These are phyloP conservation scores for Hypoxylon sp. DNA, from an alignment of 2,329 filamentous ascomycete genomes.

Conservation along the genomic window DNA sequence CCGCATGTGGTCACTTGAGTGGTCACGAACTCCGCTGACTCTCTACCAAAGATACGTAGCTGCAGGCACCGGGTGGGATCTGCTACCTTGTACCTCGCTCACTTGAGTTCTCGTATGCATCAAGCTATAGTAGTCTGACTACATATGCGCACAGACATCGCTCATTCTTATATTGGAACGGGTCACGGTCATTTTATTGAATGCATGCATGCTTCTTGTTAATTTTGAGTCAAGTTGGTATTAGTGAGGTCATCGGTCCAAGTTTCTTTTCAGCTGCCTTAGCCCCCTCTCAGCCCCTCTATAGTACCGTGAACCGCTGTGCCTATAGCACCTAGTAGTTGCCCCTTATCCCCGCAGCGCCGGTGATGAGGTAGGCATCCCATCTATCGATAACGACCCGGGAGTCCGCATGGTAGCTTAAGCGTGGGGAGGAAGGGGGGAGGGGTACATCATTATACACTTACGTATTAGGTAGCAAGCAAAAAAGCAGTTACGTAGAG, in stretches of 20 bases:
- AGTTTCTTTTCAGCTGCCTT: neutral
- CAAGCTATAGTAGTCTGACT: neutral
- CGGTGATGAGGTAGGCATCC: no score
- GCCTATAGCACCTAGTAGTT: no score
- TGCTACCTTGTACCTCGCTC: neutral
- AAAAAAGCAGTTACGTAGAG: no score
- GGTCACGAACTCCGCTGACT: conserved; percentile 5
- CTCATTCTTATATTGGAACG: no score
- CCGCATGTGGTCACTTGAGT: conserved; percentile 14
- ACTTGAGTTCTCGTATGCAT: neutral
- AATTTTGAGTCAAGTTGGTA: neutral
- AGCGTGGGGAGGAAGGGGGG: conserved; percentile 12
- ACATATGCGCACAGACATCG: neutral
- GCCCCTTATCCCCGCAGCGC: no score
- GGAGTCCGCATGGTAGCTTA: conserved; percentile 5
- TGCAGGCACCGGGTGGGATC: conserved; percentile 1
- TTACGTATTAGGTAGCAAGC: neutral
- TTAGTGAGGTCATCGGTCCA: conserved; percentile 30
- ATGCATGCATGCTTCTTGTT: neutral
- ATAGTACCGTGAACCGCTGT: no score
- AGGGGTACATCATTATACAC: conserved; percentile 25
- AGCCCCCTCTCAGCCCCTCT: conserved; percentile 8
- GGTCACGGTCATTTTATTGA: neutral
- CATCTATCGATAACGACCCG: conserved; percentile 31
- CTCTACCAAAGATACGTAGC: neutral